phyloP scores from a whole-genome alignment of 2,329 filamentous ascomycete species.

The Penicillium sp. region DNA sequence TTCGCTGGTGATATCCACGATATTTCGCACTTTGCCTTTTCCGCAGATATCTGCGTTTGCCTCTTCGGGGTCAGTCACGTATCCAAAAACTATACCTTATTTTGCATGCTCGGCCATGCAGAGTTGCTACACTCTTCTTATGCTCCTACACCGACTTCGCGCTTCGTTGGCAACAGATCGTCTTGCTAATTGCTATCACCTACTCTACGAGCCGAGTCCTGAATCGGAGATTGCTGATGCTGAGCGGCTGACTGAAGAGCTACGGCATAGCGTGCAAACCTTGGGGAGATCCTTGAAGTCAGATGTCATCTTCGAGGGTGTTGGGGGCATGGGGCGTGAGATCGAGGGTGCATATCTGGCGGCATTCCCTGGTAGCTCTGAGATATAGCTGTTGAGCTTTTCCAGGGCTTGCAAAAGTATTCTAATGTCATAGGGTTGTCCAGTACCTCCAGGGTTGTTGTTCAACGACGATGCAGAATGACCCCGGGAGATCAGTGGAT shows the following conservation, averaged over 20 bases:
- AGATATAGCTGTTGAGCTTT: slow-evolving; percentile 1
- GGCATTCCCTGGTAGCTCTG: slow-evolving; percentile 13
- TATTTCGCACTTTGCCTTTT: slow-evolving; percentile 18
- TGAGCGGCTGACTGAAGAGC: slow-evolving; percentile 24
- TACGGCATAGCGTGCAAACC: slow-evolving; percentile 21
- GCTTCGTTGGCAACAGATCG: slow-evolving; percentile 17
- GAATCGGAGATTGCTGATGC: slow-evolving; percentile 25
- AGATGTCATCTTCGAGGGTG: slow-evolving; percentile 25
- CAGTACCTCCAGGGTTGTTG: neutral
- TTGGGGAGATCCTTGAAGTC: slow-evolving; percentile 18
- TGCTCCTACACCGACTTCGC: slow-evolving; percentile 25
- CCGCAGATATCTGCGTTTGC: slow-evolving; percentile 2
- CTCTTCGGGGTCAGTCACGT: neutral
- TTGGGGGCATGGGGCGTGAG: slow-evolving; percentile 23
- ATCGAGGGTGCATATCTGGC: slow-evolving; percentile 24
- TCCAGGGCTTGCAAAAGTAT: too few relatives aligned
- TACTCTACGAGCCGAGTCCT: slow-evolving; percentile 20
- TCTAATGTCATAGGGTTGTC: too few relatives aligned
- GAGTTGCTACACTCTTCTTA: slow-evolving; percentile 23
- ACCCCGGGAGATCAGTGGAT: too few relatives aligned
- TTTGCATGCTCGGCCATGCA: slow-evolving; percentile 27
- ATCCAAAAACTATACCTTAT: slow-evolving; percentile 23
- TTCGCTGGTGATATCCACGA: slow-evolving; percentile 18
- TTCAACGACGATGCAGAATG: too few relatives aligned
- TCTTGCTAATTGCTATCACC: slow-evolving; percentile 20